Base-by-base conservation (phyloP, 2,329 filamentous ascomycete genomes). In the Curvularia sp. region DNA sequence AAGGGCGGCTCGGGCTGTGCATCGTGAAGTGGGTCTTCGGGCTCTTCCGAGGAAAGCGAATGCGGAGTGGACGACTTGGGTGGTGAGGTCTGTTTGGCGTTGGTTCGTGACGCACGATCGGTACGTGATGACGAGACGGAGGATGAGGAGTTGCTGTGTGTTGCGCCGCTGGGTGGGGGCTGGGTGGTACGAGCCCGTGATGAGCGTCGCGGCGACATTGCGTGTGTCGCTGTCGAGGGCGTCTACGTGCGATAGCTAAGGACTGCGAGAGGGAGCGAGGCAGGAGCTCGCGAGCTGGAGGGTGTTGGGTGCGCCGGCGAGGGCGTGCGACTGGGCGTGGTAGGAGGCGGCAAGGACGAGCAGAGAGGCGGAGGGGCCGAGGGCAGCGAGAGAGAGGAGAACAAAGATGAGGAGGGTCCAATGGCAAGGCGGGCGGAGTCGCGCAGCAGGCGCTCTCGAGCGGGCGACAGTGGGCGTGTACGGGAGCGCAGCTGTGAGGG, bases 141-240 rank as follows among this genome's bases (percentile, higher is more conserved):
- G 72, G 89, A 93, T 42, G 92, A 88, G 50, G 89, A 88, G 63
- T 90, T 92, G 63, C 90, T 92, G 70, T 92, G 89, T 70, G 70
- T 89, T 87, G 79, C 87, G 57, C 68, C 86, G 72, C 88, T 85
- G 71, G 85, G 82, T 63, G 83, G 81, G 71, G 86, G 85, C 82
- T 93, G 90, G 70, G 88, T 88, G 76, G 85, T 87, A 80, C 92
- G 91, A 82, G 92, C 92, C 85, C 94, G 89, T 79, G 93, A 95
- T 74, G 93, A 97, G 77, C 94, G 91, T 81, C 94, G 90, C 77
- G 91, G 91, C 75, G 90, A 84, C 84, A 86, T 86, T 64, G 68
- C 65, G 57, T 52, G 54, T 38, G 49, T 9, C 39, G 61, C 58
- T 56, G 52, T 52, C 47, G 58, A 41, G 26, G n/a, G 24, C 51